phyloP scores from a whole-genome alignment of 331 rosid species.

The Quercus tomentella region DNA sequence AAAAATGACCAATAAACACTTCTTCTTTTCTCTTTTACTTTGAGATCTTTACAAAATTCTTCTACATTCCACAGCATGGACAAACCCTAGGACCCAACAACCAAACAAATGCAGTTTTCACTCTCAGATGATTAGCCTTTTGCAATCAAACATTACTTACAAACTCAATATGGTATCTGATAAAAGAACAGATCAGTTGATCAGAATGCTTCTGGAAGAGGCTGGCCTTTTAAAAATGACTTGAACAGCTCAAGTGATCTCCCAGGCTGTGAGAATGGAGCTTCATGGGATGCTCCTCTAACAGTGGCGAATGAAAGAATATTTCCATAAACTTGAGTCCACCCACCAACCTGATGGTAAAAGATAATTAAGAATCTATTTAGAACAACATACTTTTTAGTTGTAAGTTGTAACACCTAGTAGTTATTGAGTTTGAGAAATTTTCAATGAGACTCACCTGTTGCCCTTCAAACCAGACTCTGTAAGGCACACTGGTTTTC shows the following conservation, averaged over 20 bases:
- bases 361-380: not conserved
- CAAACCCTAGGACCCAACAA: slow-evolving; percentile 14
- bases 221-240: slow-evolving; percentile 55
- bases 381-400: not conserved
- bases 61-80: slow-evolving; percentile 30
- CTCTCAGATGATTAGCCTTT: slow-evolving; percentile 7
- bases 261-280: slow-evolving; percentile 84
- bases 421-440: not conserved
- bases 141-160: slow-evolving; percentile 28
- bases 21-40: slow-evolving; percentile 5
- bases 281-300: slow-evolving; percentile 78
- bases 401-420: not conserved
- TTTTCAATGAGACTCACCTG: slow-evolving; percentile 41
- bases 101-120: slow-evolving; percentile 29
- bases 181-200: slow-evolving; percentile 1
- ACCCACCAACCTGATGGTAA: slow-evolving; percentile 67
- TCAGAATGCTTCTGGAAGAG: slow-evolving; percentile 48
- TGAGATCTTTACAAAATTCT: slow-evolving; percentile 34
- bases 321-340: slow-evolving; percentile 80
- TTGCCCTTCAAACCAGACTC: slow-evolving; percentile 74
- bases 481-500: slow-evolving; percentile 59
- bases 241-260: slow-evolving; percentile 67
- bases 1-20: not conserved
- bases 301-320: slow-evolving; percentile 70
- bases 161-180: slow-evolving; percentile 12